Evolutionary conservation across 495 filamentous ascomycete species (phyloP), one percentile per base, ranked within the genome.

Genomic region (Penicillium canariense): DNA sequence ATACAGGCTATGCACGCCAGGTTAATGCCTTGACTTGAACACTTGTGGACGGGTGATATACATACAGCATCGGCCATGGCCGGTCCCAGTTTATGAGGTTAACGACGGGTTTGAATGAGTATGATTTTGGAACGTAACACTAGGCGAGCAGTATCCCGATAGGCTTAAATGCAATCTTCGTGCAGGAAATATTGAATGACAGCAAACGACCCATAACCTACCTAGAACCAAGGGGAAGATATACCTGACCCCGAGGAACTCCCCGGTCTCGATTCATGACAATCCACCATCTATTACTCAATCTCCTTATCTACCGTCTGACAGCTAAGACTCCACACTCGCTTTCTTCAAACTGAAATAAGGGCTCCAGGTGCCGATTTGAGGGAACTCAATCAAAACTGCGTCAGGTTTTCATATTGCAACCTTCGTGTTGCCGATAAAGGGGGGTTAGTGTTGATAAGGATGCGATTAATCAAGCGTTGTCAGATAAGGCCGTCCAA

Each of bases 1-100:
- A 76, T 35, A 61, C 60, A 9, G 71, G 74, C 73, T 77, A 44
- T 35, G 25, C 20, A 12, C 4, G 11, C 18, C 18, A 10, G 5
- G 17, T 39, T 12, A 36, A 31, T 32, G 2, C 26, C 34, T 28
- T 11, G n/a, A 14, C 4, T n/a, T 25, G 20, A 3, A 25, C 10
- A 42, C 12, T 25, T 25, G 20, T 14, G 20, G 27, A n/a, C 36
- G 12, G 6, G 46, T 36, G 11, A 15, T 23, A 26, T 32, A 59
- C 57, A 35, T 43, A 59, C 57, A 9, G 38, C 12, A 3, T 50
- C 40, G 4, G 52, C 52, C 57, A 59, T 59, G 20, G 10, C 36
- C 17, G 31, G 14, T 22, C 28, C 30, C n/a, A n/a, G n/a, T n/a
- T 28, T 10, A 23, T 11, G 18, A 40, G 14, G 10, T 42, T 25